Base-by-base conservation (phyloP, 1,284 basidiomycete genomes). In the Heterobasidion parviporum region DNA sequence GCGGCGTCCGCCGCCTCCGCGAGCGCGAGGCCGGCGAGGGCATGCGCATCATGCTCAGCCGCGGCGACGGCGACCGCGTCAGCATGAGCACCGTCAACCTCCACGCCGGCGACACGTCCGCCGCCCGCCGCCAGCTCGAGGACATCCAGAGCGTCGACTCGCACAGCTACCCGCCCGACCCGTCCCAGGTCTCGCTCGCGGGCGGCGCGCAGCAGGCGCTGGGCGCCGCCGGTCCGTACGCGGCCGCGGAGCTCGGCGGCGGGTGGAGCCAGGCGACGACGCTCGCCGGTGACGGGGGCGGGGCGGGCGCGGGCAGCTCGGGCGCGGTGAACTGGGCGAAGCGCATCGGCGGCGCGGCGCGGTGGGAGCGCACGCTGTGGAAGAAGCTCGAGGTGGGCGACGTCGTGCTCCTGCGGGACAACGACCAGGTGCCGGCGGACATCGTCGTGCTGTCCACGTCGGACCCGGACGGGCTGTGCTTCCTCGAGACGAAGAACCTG, bases 341-440 rank as follows among this genome's bases (percentile, higher is more conserved):
- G 53, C 81, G 81, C 35, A 75, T 80, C 1, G 74, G 78, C 0
- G 94, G 93, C 0, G 82, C 85, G 0, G 87, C 92, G 1, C 78
- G 81, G 33, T 98, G 95, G 95, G 95, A 98, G 68, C 78, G 94
- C 56, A 98, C 96, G 3, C 74, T 98, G 1, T 99, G 96, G 96
- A 98, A 98, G 77, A 98, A 98, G 75, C 78, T 99, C 51, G 94
- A 97, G 69, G 95, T 98, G 6, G 96, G 96, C n/a, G 96, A 98
- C 67, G 73, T 98, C 26, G 91, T 99, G 26, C 73, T 98, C 1
- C 75, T 98, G 32, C 78, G 88, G 55, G 93, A 98, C 65, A 91
- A 98, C 68, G 96, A 98, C 58, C 94, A 97, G 71, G 87, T 98
- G 7, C 95, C 96, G 0, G 96, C 96, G 7, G 95, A 99, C 66